phyloP scores from a whole-genome alignment of 768 basidiomycete genomes.

The Coprinopsis cinerea region DNA sequence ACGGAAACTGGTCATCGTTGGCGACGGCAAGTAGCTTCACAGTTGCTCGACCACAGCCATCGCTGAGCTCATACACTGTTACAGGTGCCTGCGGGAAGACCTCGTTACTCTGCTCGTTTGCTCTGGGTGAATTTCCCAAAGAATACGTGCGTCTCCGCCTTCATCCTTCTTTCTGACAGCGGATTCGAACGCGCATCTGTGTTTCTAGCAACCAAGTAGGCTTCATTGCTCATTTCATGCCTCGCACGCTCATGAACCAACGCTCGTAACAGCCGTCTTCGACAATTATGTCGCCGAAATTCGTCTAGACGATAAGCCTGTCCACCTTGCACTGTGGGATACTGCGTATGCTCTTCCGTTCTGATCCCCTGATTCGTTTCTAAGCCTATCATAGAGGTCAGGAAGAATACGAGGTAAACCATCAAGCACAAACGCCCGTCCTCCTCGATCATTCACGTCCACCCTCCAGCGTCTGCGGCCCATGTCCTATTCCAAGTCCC shows the following conservation, averaged over 20 bases:
- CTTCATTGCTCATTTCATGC: slow-evolving; percentile 10
- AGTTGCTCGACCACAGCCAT: slow-evolving; percentile 11
- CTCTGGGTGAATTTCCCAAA: slow-evolving; percentile 90
- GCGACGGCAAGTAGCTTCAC: slow-evolving; percentile 77
- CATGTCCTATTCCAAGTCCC: slow-evolving; percentile 96
- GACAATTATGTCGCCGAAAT: slow-evolving; percentile 99
- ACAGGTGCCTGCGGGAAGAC: slow-evolving; percentile 96
- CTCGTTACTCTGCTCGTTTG: slow-evolving; percentile 84
- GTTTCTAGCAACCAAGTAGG: slow-evolving; percentile 54
- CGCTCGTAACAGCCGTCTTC: slow-evolving; percentile 67
- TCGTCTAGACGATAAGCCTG: slow-evolving; percentile 92
- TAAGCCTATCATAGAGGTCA: slow-evolving; percentile 61
- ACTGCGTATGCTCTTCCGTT: slow-evolving; percentile 72
- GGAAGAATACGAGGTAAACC: slow-evolving; percentile 91
- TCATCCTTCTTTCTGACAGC: slow-evolving; percentile 11
- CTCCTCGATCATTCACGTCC: slow-evolving; percentile 11
- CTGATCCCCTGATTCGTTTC: slow-evolving; percentile 9
- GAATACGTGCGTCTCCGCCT: slow-evolving; percentile 70
- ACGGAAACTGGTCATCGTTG: slow-evolving; percentile 93
- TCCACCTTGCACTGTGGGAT: slow-evolving; percentile 97
- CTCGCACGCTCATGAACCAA: slow-evolving; percentile 15
- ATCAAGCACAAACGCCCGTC: neutral
- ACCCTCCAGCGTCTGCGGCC: slow-evolving; percentile 75
- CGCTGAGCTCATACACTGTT: slow-evolving; percentile 17
- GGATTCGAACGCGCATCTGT: slow-evolving; percentile 8